Evolutionary conservation across 208 protist genomes (phyloP).

Genomic region (Leishmania lainsoni): DNA sequence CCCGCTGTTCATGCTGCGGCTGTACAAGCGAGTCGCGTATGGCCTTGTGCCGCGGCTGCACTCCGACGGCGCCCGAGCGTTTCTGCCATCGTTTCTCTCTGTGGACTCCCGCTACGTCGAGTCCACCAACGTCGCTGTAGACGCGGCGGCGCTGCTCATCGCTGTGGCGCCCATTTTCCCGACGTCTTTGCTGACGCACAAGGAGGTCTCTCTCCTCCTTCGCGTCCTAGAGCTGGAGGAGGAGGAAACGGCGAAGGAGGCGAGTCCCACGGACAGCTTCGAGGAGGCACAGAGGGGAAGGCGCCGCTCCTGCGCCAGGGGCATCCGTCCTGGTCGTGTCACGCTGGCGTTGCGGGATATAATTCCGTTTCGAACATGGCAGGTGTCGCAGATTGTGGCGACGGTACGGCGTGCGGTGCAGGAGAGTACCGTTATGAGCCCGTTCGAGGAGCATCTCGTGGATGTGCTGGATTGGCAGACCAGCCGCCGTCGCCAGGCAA

Average conservation of each 20-base stretch:
- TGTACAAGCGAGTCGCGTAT: constrained; percentile 51
- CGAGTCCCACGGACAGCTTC: not conserved
- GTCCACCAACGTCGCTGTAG: constrained; percentile 10
- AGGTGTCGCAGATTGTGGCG: constrained; percentile 18
- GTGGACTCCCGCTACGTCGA: constrained; percentile 30
- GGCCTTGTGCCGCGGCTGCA: constrained; percentile 32
- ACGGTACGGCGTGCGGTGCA: constrained; percentile 25
- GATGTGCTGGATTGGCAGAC: constrained; percentile 28
- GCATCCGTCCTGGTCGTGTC: constrained; percentile 27
- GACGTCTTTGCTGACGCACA: constrained; percentile 31
- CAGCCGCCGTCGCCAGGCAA: constrained; percentile 19
- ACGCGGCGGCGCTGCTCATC: constrained; percentile 15
- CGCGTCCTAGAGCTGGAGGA: constrained; percentile 43
- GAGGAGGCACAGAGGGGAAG: constrained; percentile 4
- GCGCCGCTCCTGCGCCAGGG: constrained; percentile 1
- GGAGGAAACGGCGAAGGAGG: constrained; percentile 7
- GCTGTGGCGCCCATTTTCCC: constrained; percentile 57
- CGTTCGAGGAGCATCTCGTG: constrained; percentile 44
- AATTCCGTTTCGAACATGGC: constrained; percentile 33
- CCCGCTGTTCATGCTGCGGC: constrained; percentile 49
- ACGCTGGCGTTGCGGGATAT: constrained; percentile 32
- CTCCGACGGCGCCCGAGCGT: not conserved
- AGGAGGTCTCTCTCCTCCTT: constrained; percentile 60
- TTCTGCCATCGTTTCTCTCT: constrained; percentile 28
- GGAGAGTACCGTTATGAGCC: constrained; percentile 31